A percentile compares a stretch with the other conserved stretches of the same genome.
phyloP scores from a whole-genome alignment of 2,329 filamentous ascomycete species.

The Huntiella abstrusa region DNA sequence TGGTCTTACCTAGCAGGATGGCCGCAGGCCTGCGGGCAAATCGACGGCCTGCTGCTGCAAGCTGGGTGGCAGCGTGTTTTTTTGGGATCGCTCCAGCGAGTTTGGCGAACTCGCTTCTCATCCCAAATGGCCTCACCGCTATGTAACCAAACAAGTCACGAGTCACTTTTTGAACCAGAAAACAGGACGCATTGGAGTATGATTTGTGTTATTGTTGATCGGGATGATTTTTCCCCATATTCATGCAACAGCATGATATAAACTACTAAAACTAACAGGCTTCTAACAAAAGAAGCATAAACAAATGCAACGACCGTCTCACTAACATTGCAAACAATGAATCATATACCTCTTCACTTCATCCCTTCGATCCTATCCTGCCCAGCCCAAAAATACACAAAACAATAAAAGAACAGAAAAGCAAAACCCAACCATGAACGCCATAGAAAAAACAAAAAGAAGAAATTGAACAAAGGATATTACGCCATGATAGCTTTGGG shows the following conservation, averaged over 20 bases:
- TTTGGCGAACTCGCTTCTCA: no score
- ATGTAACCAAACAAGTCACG: no score
- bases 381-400: background rate
- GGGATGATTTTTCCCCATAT: background rate
- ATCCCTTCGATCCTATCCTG: background rate
- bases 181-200: background rate
- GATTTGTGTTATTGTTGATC: conserved; percentile 7
- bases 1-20: no score
- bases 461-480: conserved; percentile 1
- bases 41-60: no score
- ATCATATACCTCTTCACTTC: conserved; percentile 10
- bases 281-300: background rate
- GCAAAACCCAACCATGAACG: conserved; percentile 2
- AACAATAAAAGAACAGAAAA: conserved; percentile 1
- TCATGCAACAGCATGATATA: conserved; percentile 10
- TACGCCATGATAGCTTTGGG: conserved; percentile 7
- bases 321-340: conserved; percentile 11
- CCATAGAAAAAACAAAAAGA: conserved; percentile 5
- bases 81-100: no score
- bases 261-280: conserved; percentile 1
- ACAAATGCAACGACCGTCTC: conserved; percentile 3
- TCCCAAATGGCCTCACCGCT: no score
- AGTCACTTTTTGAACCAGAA: no score
- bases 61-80: no score
- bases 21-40: no score